A percentile compares a stretch with the other conserved stretches of the same genome.
Evolutionary conservation across 2,329 filamentous ascomycete species (phyloP).

Genomic region (Penicillium sclerotigenum): DNA sequence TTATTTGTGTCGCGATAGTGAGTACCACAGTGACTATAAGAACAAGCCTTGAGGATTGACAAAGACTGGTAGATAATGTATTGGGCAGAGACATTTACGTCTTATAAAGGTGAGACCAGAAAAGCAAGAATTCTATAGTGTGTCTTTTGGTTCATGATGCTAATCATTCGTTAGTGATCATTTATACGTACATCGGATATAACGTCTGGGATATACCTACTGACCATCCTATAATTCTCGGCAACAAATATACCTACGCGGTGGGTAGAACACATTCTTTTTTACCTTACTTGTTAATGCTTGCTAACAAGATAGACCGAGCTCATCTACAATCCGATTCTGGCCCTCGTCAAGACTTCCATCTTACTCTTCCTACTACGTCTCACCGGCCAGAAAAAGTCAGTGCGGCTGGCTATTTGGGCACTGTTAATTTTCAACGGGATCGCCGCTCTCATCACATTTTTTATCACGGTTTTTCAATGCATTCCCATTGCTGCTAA

Average conservation of each 20-base stretch:
- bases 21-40: neutral
- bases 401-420: conserved; percentile 5
- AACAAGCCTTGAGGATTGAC: conserved; percentile 8
- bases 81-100: conserved; percentile 17
- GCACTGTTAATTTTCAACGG: conserved; percentile 4
- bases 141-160: neutral
- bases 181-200: neutral
- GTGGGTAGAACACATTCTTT: neutral
- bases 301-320: conserved; percentile 1
- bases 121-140: neutral
- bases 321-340: conserved; percentile 8
- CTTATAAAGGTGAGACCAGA: conserved; percentile 14
- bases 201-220: conserved; percentile 13
- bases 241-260: conserved; percentile 14
- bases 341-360: conserved; percentile 9
- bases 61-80: conserved; percentile 16
- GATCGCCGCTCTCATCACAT: neutral
- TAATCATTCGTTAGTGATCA: neutral
- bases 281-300: neutral
- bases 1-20: neutral
- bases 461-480: conserved; percentile 6
- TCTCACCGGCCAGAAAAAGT: conserved; percentile 7
- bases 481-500: conserved; percentile 6
- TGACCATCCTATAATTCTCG: neutral
- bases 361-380: conserved; percentile 9